Conservation (phyloP, 768 basidiomycete genomes). For the Pisolithus microcarpus region DNA sequence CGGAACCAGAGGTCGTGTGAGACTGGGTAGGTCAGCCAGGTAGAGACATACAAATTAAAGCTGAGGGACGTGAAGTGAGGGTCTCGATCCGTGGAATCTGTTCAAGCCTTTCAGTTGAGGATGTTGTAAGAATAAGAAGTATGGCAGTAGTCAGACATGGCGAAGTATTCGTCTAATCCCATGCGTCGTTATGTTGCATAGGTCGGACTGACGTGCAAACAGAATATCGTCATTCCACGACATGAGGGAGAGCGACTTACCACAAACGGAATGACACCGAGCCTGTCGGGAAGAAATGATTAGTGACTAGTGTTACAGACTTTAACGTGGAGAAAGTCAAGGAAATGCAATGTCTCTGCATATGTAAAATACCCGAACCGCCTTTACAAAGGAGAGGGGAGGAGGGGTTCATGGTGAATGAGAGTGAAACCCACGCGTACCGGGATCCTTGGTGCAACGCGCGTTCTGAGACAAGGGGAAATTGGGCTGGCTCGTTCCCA, state of each 20-base stretch:
- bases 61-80: not conserved
- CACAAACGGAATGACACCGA: not conserved
- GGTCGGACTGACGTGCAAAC: slow-evolving; percentile 64
- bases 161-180: slow-evolving; percentile 35
- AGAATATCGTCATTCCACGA: slow-evolving; percentile 36
- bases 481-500: not conserved
- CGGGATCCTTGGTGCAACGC: not conserved
- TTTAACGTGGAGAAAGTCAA: not conserved
- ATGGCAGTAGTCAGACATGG: slow-evolving; percentile 35
- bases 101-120: slow-evolving; percentile 4
- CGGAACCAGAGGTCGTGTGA: slow-evolving; percentile 20
- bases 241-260: slow-evolving; percentile 12
- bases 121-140: not conserved
- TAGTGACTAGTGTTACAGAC: not conserved
- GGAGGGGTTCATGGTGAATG: not conserved
- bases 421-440: not conserved
- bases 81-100: not conserved
- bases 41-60: not conserved
- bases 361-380: not conserved
- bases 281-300: not conserved
- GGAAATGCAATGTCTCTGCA: not conserved
- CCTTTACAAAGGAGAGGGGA: not conserved
- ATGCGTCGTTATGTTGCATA: slow-evolving; percentile 17
- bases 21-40: not conserved
- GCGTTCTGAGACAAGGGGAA: not conserved